Percentiles rank a stretch among this genome's conserved stretches.
Evolutionary conservation across 768 basidiomycete species (phyloP).

Genomic region (Lentinus brumalis): DNA sequence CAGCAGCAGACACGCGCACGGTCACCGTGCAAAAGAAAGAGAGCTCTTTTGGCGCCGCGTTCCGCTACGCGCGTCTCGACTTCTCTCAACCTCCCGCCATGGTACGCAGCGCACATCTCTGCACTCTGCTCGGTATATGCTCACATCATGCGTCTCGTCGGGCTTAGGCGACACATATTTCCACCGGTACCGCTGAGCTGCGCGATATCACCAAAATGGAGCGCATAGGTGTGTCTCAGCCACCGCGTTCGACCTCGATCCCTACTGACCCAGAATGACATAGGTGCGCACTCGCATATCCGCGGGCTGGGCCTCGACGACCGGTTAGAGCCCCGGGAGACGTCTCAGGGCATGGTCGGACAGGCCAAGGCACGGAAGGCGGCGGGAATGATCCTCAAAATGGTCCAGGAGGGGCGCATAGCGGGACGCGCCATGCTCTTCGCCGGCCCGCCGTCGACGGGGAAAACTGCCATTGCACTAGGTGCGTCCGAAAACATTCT

Average conservation of each 20-base stretch:
- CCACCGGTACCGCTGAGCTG: slow-evolving; percentile 76
- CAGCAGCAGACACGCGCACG: slow-evolving; percentile 4
- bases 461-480: slow-evolving; percentile 97
- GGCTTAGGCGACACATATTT: slow-evolving; percentile 67
- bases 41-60: slow-evolving; percentile 34
- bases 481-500: slow-evolving; percentile 45
- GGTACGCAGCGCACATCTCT: slow-evolving; percentile 20
- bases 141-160: neutral
- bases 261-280: neutral
- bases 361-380: slow-evolving; percentile 96
- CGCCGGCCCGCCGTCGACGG: slow-evolving; percentile 95
- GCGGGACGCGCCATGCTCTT: slow-evolving; percentile 96
- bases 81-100: slow-evolving; percentile 25
- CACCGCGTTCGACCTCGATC: slow-evolving; percentile 10
- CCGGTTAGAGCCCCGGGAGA: slow-evolving; percentile 83
- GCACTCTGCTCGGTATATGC: neutral
- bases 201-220: slow-evolving; percentile 92
- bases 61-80: slow-evolving; percentile 34
- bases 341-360: slow-evolving; percentile 95
- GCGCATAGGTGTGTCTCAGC: slow-evolving; percentile 65
- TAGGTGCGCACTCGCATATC: slow-evolving; percentile 93
- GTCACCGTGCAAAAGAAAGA: slow-evolving; percentile 18
- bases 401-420: slow-evolving; percentile 96
- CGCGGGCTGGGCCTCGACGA: slow-evolving; percentile 94
- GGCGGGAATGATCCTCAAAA: slow-evolving; percentile 95